phyloP scores from a whole-genome alignment of 345 rosid genomes.

The Toxicodendron radicans region DNA sequence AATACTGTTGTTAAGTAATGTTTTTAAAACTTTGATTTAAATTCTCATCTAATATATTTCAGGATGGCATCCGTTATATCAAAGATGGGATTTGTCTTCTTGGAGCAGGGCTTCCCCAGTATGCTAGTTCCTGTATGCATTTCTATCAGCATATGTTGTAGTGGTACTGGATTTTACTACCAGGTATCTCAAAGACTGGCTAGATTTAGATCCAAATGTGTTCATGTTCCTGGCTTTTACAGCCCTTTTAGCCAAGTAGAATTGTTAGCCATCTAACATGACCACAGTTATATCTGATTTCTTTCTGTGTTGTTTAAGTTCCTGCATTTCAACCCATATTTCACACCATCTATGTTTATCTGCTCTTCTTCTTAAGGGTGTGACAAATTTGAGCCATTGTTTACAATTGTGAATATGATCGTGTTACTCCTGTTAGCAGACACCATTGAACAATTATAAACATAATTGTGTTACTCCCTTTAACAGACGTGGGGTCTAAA shows the following conservation, averaged over 20 bases:
- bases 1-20: neutral
- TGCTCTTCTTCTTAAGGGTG: slow-evolving; percentile 7
- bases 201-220: neutral
- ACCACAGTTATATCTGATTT: neutral
- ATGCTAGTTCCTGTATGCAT: slow-evolving; percentile 79
- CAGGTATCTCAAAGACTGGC: slow-evolving; percentile 51
- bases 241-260: slow-evolving; percentile 5
- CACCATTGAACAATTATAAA: neutral
- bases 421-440: too few species aligned
- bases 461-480: slow-evolving; percentile 15
- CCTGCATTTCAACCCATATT: neutral
- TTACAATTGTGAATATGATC: too few species aligned
- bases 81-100: slow-evolving; percentile 92
- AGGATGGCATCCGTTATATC: slow-evolving; percentile 98
- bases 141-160: slow-evolving; percentile 80
- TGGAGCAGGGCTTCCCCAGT: slow-evolving; percentile 75
- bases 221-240: slow-evolving; percentile 5
- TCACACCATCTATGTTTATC: neutral
- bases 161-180: slow-evolving; percentile 89
- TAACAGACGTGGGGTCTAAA: slow-evolving; percentile 87
- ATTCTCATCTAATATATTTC: slow-evolving; percentile 33
- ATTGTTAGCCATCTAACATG: neutral
- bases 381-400: neutral
- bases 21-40: neutral
- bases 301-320: neutral